Evolutionary conservation across 305 asterid genomes (phyloP).

Genomic region (Fraxinus latifolia): DNA sequence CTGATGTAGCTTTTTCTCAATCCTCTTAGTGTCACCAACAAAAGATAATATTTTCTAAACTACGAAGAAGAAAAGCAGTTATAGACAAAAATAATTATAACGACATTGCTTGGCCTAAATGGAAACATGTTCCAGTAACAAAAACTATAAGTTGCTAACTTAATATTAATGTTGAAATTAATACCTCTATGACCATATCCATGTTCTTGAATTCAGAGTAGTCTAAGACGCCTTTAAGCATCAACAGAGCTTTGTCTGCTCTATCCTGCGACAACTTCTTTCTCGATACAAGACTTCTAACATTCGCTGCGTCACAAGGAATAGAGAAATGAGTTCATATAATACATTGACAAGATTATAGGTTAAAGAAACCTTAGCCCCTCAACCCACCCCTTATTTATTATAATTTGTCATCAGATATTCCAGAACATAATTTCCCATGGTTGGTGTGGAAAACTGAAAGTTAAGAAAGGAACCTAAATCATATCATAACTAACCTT

Average conservation of each 20-base stretch:
- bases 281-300: conserved; percentile 65
- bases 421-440: not conserved
- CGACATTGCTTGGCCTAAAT: not conserved
- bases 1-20: not conserved
- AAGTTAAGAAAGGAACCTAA: conserved; percentile 6
- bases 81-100: not conserved
- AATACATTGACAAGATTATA: conserved; percentile 16
- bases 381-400: not conserved
- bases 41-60: not conserved
- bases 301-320: conserved; percentile 54
- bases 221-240: conserved; percentile 76
- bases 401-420: conserved; percentile 18
- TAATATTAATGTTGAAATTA: not conserved
- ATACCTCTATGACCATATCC: conserved; percentile 95
- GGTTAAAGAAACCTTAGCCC: conserved; percentile 10
- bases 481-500: conserved; percentile 50
- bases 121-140: conserved; percentile 15
- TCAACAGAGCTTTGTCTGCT: conserved; percentile 65
- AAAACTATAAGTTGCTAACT: conserved; percentile 13
- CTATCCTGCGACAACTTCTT: conserved; percentile 63
- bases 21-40: not conserved
- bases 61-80: conserved; percentile 13
- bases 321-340: conserved; percentile 19
- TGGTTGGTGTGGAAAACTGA: conserved; percentile 17
- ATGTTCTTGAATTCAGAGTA: conserved; percentile 80